phyloP scores from a whole-genome alignment of 108 stramenopile species.

The Hondaea fermentalgiana region DNA sequence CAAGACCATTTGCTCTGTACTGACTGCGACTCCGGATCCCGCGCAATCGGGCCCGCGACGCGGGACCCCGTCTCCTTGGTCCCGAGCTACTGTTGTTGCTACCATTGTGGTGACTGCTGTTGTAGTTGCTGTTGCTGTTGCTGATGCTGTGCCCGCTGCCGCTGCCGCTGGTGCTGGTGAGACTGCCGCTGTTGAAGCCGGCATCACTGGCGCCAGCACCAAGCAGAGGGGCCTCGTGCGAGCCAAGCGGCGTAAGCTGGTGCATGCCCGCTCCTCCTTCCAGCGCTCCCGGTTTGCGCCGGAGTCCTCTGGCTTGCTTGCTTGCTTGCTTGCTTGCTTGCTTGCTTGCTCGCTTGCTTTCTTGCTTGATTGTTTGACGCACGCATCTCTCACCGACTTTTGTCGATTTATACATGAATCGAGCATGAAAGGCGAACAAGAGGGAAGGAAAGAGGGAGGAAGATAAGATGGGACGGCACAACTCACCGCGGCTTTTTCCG shows the following conservation, averaged over 20 bases:
- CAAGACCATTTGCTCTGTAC: background rate
- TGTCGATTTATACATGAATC: too few relatives aligned
- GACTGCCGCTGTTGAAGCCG: background rate
- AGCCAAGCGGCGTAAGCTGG: background rate
- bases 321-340: too few relatives aligned
- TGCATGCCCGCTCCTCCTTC: background rate
- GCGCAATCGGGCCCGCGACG: background rate
- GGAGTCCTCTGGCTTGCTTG: background rate
- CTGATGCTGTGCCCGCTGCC: background rate
- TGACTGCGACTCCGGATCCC: background rate
- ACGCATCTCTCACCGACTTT: too few relatives aligned
- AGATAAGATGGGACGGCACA: too few relatives aligned
- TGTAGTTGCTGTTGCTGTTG: background rate
- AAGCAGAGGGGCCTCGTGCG: background rate
- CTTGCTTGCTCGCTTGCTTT: too few relatives aligned
- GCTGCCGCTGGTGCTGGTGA: background rate
- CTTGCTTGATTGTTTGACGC: too few relatives aligned
- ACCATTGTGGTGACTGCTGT: too few relatives aligned
- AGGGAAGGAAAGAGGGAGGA: too few relatives aligned
- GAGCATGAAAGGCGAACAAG: too few relatives aligned
- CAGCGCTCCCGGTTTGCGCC: background rate
- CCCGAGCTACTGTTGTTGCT: too few relatives aligned
- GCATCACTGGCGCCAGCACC: background rate
- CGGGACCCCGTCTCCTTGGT: background rate
- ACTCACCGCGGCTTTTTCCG: too few relatives aligned